Evolutionary conservation across 371 early-diverging fungal genomes (phyloP).

Genomic region (Batkoa obscura): DNA sequence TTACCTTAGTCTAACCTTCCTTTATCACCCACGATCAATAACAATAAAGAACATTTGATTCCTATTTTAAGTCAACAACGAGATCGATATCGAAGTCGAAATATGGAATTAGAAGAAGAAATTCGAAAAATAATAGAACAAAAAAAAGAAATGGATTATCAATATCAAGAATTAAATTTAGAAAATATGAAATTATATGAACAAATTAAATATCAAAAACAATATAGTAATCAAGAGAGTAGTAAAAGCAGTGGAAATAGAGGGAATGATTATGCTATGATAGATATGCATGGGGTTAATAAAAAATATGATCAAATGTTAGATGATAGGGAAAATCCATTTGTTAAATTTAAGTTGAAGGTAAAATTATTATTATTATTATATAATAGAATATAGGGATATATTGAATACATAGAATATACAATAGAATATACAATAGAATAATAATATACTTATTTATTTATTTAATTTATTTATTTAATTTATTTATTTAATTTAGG

Average conservation of each 20-base stretch:
- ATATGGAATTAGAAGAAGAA: slow-evolving; percentile 62
- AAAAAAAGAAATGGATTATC: slow-evolving; percentile 41
- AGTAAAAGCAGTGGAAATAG: slow-evolving; percentile 3
- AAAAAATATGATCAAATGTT: slow-evolving; percentile 57
- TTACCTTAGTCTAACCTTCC: too few relatives aligned
- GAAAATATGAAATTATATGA: slow-evolving; percentile 81
- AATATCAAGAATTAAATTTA: slow-evolving; percentile 35
- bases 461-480: too few relatives aligned
- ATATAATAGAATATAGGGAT: too few relatives aligned
- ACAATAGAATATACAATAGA: too few relatives aligned
- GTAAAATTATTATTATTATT: slow-evolving; percentile 10
- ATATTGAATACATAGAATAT: too few relatives aligned
- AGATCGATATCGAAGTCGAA: slow-evolving; percentile 70
- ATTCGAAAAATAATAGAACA: slow-evolving; percentile 26
- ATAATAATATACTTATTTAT: too few relatives aligned
- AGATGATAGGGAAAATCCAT: slow-evolving; percentile 76
- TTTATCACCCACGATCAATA: background rate
- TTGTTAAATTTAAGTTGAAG: slow-evolving; percentile 57
- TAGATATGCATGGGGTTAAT: slow-evolving; percentile 17
- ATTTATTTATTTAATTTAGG: background rate
- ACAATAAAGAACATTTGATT: slow-evolving; percentile 35
- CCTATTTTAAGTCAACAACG: slow-evolving; percentile 76
- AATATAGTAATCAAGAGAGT: slow-evolving; percentile 14
- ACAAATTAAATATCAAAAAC: slow-evolving; percentile 52
- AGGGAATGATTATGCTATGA: slow-evolving; percentile 4